Conservation (phyloP, 2,329 filamentous ascomycete species). For the Aspergillus neoniger region DNA sequence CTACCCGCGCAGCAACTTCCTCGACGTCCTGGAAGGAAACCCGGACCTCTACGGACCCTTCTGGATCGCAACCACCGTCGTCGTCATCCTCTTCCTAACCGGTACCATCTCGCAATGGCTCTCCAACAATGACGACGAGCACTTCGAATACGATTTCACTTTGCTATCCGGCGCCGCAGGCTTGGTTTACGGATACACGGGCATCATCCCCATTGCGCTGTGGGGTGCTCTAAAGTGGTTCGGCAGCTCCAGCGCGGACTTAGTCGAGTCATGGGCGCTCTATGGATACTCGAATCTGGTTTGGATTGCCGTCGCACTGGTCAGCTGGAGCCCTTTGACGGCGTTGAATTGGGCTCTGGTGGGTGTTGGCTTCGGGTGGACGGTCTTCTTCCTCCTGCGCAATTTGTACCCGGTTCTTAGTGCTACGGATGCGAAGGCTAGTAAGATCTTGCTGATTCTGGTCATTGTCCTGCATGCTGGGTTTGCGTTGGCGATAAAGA, state of each 20-base stretch:
- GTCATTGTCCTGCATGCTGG: conserved; percentile 85
- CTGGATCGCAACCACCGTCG: conserved; percentile 97
- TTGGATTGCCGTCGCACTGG: conserved; percentile 91
- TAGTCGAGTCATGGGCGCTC: conserved; percentile 91
- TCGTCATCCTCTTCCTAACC: conserved; percentile 91
- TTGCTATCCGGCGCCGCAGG: conserved; percentile 87
- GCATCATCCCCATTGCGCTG: conserved; percentile 78
- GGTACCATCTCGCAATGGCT: conserved; percentile 94
- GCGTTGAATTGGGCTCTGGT: conserved; percentile 95
- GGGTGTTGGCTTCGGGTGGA: conserved; percentile 77
- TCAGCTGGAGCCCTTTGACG: conserved; percentile 83
- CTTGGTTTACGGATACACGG: conserved; percentile 92
- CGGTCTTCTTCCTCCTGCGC: conserved; percentile 78
- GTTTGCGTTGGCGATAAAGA: conserved; percentile 91
- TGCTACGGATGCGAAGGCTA: conserved; percentile 88
- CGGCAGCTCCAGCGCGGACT: conserved; percentile 86
- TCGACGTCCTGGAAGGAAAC: conserved; percentile 95
- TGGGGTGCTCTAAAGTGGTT: conserved; percentile 94
- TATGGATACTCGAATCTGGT: conserved; percentile 97
- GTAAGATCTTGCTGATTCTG: conserved; percentile 80
- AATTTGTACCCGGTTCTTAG: conserved; percentile 90
- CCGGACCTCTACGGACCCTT: conserved; percentile 95
- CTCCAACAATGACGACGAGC: conserved; percentile 63
- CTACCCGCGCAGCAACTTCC: conserved; percentile 89
- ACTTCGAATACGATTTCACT: conserved; percentile 89